Evolutionary conservation across 345 rosid genomes (phyloP), one percentile per base, ranked within the genome.

Genomic region (Pugionium cornutum): DNA sequence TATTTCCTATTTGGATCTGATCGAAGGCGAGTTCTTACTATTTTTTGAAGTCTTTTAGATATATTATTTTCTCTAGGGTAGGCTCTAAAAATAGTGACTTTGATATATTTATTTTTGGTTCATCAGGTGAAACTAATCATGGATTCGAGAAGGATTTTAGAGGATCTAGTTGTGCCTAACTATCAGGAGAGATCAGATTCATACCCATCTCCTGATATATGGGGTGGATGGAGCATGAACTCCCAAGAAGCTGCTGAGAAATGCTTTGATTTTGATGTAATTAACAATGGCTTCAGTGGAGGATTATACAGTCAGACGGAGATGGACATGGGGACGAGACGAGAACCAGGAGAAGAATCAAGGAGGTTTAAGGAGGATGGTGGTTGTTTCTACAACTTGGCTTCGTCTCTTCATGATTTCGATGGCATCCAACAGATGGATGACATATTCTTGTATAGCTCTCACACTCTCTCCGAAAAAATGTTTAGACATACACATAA

Each of bases 391-490:
- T 51, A 60, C 2, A 32, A 18, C 34, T 27, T 62, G 5, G 10
- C 35, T 35, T 65, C 66, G 31, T 52, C 77, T 6, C 89, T 76
- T 58, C 70, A 79, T 56, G 79, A 80, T 43, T 77, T 80, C 7
- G 72, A 75, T 27, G 79, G 76, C 55, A 78, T 82, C 41, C 83
- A 82, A 55, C 85, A 84, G 53, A 65, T 75, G 68, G 95, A 90
- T 74, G 92, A 86, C 79, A 50, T 84, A 53, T 90, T 82, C 95
- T 62, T 86, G 97, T 90, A 85, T 82, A 57, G 59, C 72, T 79
- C 60, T 62, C 11, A 9, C 65, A 26, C 62, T 44, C 59, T 44
- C 59, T 46, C 7, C 2, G 30, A 49, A 2, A 7, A 1, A 8
- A 4, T 64, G 2, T 49, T 10, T 52, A 1, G 2, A 46, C 31